Percentiles rank a stretch among this genome's conserved stretches.
These are phyloP conservation scores for Dorcoceras hygrometricum DNA, from an alignment of 257 asterid genomes.

Conservation along the genomic window DNA sequence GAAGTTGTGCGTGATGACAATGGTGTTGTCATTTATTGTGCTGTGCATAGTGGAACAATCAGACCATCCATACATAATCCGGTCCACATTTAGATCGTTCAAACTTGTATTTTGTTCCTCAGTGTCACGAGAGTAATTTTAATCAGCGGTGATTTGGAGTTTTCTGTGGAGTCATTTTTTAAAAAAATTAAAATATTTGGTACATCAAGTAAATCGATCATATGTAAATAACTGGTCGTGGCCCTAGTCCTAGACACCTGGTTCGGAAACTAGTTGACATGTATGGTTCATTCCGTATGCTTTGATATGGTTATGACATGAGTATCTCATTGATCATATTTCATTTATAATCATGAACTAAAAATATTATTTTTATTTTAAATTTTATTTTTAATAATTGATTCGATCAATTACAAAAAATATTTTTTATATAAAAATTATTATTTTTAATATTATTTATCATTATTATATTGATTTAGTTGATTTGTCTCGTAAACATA, in stretches of 20 bases:
- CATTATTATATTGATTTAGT: no score
- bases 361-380: no score
- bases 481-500: no score
- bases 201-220: background rate
- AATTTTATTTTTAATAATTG: no score
- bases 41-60: background rate
- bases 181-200: no score
- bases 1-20: background rate
- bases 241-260: background rate
- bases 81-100: background rate
- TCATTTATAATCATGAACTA: no score
- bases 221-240: background rate
- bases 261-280: background rate
- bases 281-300: background rate
- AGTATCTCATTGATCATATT: no score
- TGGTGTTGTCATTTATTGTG: background rate
- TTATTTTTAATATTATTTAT: no score
- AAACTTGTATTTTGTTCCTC: background rate
- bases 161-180: background rate
- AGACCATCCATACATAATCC: background rate
- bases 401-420: no score
- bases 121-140: background rate
- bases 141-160: background rate
- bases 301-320: no score
- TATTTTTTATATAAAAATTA: no score